Base-by-base conservation (phyloP, 108 stramenopile genomes). In the Tribonema minus region DNA sequence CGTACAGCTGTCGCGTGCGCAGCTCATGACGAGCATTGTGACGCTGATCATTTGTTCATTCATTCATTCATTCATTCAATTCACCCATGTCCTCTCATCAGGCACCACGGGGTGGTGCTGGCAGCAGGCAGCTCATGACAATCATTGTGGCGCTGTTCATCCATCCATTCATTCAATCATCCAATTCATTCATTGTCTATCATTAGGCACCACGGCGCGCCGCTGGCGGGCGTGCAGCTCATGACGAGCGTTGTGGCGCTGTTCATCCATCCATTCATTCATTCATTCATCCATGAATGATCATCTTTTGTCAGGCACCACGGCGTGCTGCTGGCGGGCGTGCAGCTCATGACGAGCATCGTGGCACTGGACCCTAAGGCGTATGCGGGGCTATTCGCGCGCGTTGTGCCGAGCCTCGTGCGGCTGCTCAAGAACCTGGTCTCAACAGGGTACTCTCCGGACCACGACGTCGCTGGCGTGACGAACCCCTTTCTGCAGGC, bases 401-500 rank as follows among this genome's bases (percentile, higher is more conserved):
- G 54, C 1, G n/a, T 95, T 36, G 98, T 97, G 3, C 96, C 96
- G 1, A 84, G 86, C 30, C 85, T 99, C 29, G 93, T 94, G 60
- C 92, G 93, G 61, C 82, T 96, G 78, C 88, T 99, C 27, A 87
- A 94, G 28, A 96, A 98, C 74, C 86, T 99, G 12, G 61, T 95
- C 31, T 86, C 89, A 68, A 89, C 91, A 76, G 95, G 96, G 3
- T 96, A 91, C 76, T 86, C 92, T n/a, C 93, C 94, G 2, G 96
- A 98, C 74, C 93, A 99, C 77, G 95, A 96, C 63, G 91, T 97
- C 39, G 91, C 90, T 20, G 96, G 96, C 0, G 93, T 97, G 31
- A 90, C 94, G 12, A 96, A 96, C 84, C 94, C 95, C 2, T 98
- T 96, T 67, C 72, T 96, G 74, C 97, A 98, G 88, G 95, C 95